phyloP scores from a whole-genome alignment of 192 early-diverging fungal genomes.

The Rhizophagus prolifer region DNA sequence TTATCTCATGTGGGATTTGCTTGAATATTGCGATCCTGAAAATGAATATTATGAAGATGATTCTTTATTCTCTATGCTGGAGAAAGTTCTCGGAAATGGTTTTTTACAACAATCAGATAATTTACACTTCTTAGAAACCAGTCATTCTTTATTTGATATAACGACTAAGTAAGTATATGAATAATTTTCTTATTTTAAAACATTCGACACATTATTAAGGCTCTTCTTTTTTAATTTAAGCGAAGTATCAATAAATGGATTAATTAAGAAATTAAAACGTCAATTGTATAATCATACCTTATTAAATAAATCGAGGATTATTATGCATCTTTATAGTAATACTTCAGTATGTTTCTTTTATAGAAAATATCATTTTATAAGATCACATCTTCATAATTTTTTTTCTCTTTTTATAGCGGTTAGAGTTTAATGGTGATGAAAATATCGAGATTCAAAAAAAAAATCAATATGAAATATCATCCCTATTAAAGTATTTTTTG shows the following conservation, averaged over 20 bases:
- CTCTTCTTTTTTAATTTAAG: not conserved
- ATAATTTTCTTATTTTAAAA: not conserved
- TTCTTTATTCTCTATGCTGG: constrained; percentile 1
- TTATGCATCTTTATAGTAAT: not conserved
- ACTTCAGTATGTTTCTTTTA: not conserved
- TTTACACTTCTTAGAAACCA: not conserved
- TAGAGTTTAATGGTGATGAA: not conserved
- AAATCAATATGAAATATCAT: not conserved
- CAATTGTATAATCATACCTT: not conserved
- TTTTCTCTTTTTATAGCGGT: not conserved
- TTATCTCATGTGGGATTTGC: constrained; percentile 13
- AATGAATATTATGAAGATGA: constrained; percentile 4
- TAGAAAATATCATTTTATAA: not conserved
- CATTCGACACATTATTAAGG: too few species aligned
- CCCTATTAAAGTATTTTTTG: not conserved
- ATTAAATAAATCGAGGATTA: not conserved
- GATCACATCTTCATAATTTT: not conserved
- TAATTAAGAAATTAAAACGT: not conserved
- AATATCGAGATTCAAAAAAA: not conserved
- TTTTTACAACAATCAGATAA: not conserved
- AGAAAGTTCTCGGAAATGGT: not conserved
- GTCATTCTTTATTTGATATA: not conserved
- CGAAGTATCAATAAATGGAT: not conserved
- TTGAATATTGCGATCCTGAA: constrained; percentile 16
- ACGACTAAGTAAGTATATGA: too few species aligned